phyloP scores from a whole-genome alignment of 768 basidiomycete species.

The Trametes meyenii region DNA sequence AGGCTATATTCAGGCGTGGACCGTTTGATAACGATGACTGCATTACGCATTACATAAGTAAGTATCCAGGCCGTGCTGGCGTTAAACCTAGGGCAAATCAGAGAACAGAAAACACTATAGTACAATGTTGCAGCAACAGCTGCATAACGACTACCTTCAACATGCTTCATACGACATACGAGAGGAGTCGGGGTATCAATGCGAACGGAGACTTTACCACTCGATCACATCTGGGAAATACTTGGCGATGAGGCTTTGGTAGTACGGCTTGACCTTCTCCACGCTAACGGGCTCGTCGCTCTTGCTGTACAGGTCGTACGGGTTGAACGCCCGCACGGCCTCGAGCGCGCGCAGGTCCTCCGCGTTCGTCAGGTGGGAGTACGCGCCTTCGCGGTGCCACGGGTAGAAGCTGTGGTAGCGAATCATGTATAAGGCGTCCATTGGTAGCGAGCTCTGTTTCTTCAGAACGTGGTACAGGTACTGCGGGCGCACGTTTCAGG shows the following conservation, averaged over 20 bases:
- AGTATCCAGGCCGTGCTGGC: not conserved
- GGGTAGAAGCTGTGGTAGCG: slow-evolving; percentile 96
- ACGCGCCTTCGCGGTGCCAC: slow-evolving; percentile 91
- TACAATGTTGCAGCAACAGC: slow-evolving; percentile 4
- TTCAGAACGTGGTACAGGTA: slow-evolving; percentile 86
- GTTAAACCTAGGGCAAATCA: not conserved
- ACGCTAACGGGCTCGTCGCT: slow-evolving; percentile 67
- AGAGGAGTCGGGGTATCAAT: not conserved
- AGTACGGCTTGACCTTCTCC: slow-evolving; percentile 77
- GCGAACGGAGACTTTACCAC: slow-evolving; percentile 51
- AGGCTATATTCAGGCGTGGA: not conserved
- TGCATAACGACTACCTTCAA: not conserved
- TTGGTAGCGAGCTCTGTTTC: slow-evolving; percentile 78
- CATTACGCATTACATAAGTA: slow-evolving; percentile 7
- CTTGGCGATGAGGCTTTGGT: slow-evolving; percentile 77
- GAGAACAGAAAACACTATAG: slow-evolving; percentile 2
- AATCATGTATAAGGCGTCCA: slow-evolving; percentile 87
- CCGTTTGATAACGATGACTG: not conserved
- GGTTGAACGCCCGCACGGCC: slow-evolving; percentile 88
- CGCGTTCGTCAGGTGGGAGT: slow-evolving; percentile 75
- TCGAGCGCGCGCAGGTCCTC: slow-evolving; percentile 64
- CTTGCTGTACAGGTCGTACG: slow-evolving; percentile 94
- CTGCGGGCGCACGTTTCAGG: slow-evolving; percentile 38
- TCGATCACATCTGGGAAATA: slow-evolving; percentile 83
- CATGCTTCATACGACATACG: not conserved